Base-by-base conservation (phyloP, 164 flowering plant genomes). In the Magnolia kwangsiensis region DNA sequence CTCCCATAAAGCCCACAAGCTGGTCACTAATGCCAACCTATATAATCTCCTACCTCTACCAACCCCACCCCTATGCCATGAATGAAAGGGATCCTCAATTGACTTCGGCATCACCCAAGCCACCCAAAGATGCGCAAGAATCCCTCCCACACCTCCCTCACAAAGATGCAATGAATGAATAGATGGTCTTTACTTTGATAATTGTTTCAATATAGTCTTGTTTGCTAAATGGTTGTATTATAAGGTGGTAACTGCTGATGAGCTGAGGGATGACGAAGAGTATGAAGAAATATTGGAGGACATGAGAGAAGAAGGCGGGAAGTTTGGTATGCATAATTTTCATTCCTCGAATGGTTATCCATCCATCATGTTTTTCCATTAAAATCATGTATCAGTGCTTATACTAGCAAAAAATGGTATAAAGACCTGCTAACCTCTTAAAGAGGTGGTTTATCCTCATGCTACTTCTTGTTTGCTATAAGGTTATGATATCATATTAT, bases 251-350 rank as follows among this genome's bases (percentile, higher is more conserved):
- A 81, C 80, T 78, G 78, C 80, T 58, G 95, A 93, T 65, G 87
- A 87, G 75, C 82, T 93, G 79, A 79, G 74, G 78, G 90, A 92
- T 76, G 90, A 92, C 69, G 88, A 84, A 21, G 93, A 86, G 72
- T 93, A 89, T 74, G 90, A 88, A 77, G 96, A 93, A 73, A 93
- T 93, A 74, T 74, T 90, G 63, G 96, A 90, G 78, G 98, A 93
- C 80, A 93, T 93, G 98, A 85, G 86, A 72, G 90, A 87, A 70
- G 98, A 93, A 82, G 87, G 98, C 74, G 79, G 85, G 14, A 92
- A 93, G 78, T 93, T 88, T 80, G 98, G 98, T 93, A 87, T 51
- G 84, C 31, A 29, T 13, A 70, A 20, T 63, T 27, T 69, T 21
- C 37, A 66, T 37, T 4, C 45, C 45, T 37, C 5, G 45, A 37